Base-by-base conservation (phyloP, 2,329 filamentous ascomycete species). In the Graphilbum fragrans region DNA sequence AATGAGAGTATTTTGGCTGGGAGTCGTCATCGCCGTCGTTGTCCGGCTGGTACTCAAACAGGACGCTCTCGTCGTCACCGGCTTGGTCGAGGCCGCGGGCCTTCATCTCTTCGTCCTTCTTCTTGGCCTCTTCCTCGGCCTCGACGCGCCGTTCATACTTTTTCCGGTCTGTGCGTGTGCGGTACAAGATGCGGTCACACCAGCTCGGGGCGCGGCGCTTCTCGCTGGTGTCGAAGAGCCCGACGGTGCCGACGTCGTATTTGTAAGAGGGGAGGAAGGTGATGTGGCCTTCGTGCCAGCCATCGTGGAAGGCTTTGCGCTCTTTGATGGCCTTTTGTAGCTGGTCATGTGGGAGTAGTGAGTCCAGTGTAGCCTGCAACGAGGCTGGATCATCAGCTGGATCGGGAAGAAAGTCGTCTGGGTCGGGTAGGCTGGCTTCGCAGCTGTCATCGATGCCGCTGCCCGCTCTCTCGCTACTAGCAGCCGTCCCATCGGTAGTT, bases 251-350 rank as follows among this genome's bases (percentile, higher is more conserved):
- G 22, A 94, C 70, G 53, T 98, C 93, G 52, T 98, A 98, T 59
- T 98, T 98, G 61, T 98, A 98, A 0, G 92, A 93, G 2, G 92
- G 92, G 16, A 96, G 58, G 54, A 98, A 98, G 1, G 76, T 76
- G 42, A 98, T 88, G 1, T 77, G 70, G 0, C 88, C 92, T 66
- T 98, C 92, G 39, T 74, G 72, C 88, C 92, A 98, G 1, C 88
- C 90, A 47, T 94, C 85, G 45, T 94, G 77, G 47, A 98, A 94
- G 0, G 80, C 78, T 55, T 83, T 92, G n/a, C 77, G 73, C 32
- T 76, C 64, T 49, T 72, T 77, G 51, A 94, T 87, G 45, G 86
- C 74, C 43, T 78, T 72, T 5, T 68, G 72, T 5, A 98, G 70
- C 58, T 98, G 88, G 52, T 98, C 92, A 53, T 96, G 90, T 0